These are phyloP conservation scores for Galeopsis tetrahit DNA, from an alignment of 257 asterid genomes.

Conservation along the genomic window DNA sequence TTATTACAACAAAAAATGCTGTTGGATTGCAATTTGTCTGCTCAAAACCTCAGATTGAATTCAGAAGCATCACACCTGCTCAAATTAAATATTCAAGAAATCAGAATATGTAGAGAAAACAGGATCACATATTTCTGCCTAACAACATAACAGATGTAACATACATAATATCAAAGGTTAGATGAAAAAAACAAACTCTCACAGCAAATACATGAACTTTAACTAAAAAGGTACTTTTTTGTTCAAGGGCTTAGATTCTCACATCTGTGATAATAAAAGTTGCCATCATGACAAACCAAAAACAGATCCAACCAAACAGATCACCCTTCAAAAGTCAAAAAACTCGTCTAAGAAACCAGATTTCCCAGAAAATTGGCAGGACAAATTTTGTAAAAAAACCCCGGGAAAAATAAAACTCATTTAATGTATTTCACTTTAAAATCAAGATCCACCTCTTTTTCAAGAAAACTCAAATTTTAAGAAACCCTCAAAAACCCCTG, in stretches of 20 bases:
- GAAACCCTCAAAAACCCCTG: background rate
- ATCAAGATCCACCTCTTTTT: conserved; percentile 32
- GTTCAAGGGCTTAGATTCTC: conserved; percentile 24
- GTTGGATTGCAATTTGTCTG: background rate
- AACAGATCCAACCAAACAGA: conserved; percentile 43
- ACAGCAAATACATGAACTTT: conserved; percentile 42
- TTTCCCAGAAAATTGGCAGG: conserved; percentile 26
- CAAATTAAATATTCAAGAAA: background rate
- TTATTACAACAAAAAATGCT: background rate
- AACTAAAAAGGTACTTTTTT: conserved; percentile 36
- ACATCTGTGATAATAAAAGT: conserved; percentile 36
- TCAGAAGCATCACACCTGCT: background rate
- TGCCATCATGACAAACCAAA: conserved; percentile 27
- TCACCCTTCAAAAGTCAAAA: conserved; percentile 16
- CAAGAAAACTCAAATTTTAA: conserved; percentile 1
- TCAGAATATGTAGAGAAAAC: too few species aligned
- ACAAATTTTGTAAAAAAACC: conserved; percentile 18
- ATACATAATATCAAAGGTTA: background rate
- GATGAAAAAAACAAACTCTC: conserved; percentile 12
- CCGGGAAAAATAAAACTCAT: conserved; percentile 29
- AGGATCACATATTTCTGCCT: background rate
- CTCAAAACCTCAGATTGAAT: too few species aligned
- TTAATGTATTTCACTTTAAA: background rate
- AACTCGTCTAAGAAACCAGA: conserved; percentile 6
- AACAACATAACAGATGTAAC: conserved; percentile 4